Base-by-base conservation (phyloP, 805 yeast species). In the Scheffersomyces amazonensis region DNA sequence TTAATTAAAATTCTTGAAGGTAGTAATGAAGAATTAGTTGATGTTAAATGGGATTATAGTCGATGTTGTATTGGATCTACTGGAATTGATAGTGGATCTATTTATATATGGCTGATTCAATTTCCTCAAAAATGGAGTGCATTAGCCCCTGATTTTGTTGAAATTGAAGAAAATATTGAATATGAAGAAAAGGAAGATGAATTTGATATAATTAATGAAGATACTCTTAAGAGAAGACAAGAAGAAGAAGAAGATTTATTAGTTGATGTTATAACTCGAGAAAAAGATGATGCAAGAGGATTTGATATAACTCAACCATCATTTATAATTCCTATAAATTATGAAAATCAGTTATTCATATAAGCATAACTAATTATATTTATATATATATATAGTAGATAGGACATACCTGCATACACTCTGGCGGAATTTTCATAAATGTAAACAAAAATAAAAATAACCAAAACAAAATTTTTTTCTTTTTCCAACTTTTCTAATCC, bases 51-150 rank as follows among this genome's bases (percentile, higher is more conserved):
- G 96, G 87, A 90, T 57, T 80, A 78, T 41, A 67, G 78, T 35
- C 71, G 78, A 37, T 87, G 96, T 58, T 66, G 76, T 43, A 79
- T 91, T 23, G 84, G 83, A 8, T 84, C 95, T 13, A 85, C 87
- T 20, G 96, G 97, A 0, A 64, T 87, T 38, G 98, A 90, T 53
- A 71, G 86, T 22, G 97, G 97, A 1, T 70, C 79, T 27, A 75
- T 90, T 2, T 89, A 86, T 54, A 56, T 85, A 29, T 91, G 97
- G 96, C 76, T 83, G 35, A 75, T 87, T 8, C 76, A 76, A 28
- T 78, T 86, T 16, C 95, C 96, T 1, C 96, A 89, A 51, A 85
- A 87, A 62, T 90, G 98, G 98, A 84, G 95, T 59, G 95, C 97
- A 1, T 67, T 90, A 50, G 97, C 97, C 0, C 97, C 97, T 1